Evolutionary conservation across 2,329 filamentous ascomycete genomes (phyloP).

Genomic region (Cladosporium cucumerinum): DNA sequence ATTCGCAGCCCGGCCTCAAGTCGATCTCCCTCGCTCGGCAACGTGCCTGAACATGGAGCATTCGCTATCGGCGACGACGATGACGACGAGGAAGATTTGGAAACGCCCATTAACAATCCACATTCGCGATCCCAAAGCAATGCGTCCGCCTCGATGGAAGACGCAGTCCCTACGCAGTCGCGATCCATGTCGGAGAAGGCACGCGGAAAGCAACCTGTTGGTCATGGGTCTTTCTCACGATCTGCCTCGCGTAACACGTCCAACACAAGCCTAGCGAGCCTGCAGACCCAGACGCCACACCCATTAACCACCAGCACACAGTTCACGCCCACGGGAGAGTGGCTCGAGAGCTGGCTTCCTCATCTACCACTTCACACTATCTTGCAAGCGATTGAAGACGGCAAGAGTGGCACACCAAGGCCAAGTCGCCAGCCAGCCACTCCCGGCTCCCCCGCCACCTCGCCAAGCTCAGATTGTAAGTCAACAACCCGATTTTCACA

Average conservation of each 20-base stretch:
- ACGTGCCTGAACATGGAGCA: slow-evolving; percentile 75
- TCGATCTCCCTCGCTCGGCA: slow-evolving; percentile 56
- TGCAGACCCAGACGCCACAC: slow-evolving; percentile 52
- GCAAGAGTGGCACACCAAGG: slow-evolving; percentile 30
- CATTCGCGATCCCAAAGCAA: slow-evolving; percentile 29
- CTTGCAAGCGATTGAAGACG: slow-evolving; percentile 64
- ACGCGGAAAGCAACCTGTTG: slow-evolving; percentile 88
- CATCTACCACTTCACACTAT: slow-evolving; percentile 86
- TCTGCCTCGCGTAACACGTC: slow-evolving; percentile 64
- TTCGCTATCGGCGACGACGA: slow-evolving; percentile 86
- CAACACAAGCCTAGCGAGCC: slow-evolving; percentile 72
- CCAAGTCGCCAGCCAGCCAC: neutral
- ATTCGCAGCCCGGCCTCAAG: slow-evolving; percentile 60
- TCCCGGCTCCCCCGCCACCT: slow-evolving; percentile 1
- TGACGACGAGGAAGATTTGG: slow-evolving; percentile 59
- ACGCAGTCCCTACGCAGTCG: slow-evolving; percentile 76
- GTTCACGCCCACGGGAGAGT: slow-evolving; percentile 76
- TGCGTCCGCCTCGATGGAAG: slow-evolving; percentile 59
- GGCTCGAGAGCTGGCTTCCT: slow-evolving; percentile 92
- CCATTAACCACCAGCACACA: slow-evolving; percentile 49
- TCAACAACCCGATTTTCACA: slow-evolving; percentile 45
- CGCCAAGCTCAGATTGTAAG: slow-evolving; percentile 12
- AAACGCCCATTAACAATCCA: slow-evolving; percentile 10
- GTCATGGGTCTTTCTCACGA: slow-evolving; percentile 75
- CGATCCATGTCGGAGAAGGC: slow-evolving; percentile 97